Evolutionary conservation across 768 basidiomycete species (phyloP), one percentile per base, ranked within the genome.

Genomic region (Pseudohyphozyma bogoriensis): DNA sequence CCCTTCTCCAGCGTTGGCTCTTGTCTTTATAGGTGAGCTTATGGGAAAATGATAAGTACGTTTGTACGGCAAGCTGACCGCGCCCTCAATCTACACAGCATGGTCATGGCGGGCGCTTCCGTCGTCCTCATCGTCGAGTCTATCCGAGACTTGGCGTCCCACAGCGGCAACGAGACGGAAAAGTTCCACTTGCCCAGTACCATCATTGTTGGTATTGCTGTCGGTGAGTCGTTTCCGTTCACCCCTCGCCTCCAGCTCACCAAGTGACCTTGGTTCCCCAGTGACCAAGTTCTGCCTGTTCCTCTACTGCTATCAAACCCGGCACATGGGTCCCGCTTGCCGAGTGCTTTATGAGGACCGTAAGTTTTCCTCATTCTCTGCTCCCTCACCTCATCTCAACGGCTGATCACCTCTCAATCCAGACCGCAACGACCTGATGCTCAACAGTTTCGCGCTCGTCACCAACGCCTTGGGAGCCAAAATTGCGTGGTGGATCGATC

Each of bases 321-420:
- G 87, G 32, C 80, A 79, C 35, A 82, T 81, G 64, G 89, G 87
- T 6, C 91, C 88, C 68, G 93, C 97, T 74, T 92, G 97, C 3
- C 81, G 82, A 49, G 82, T 95, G 26, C 79, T 95, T 32, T 96
- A 89, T 89, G 88, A 95, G 73, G 93, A 97, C 71, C 92, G 66
- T 96, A 91, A 69, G 93, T 93, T 70, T 72, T 90, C 24, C 86
- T 82, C 5, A 24, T 46, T 16, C 51, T 4, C 7, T 37, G 37
- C 37, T 10, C 11, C 18, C 10, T 37, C 33, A 8, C 33, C n/a
- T 13, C n/a, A 71, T 91, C 69, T 76, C 80, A 29, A 85, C 86
- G 63, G 85, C 85, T 85, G 63, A 36, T 36, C 35, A 24, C 39
- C 15, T 33, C 44, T 26, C 26, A 0, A 51, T n/a, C n/a, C n/a